These are phyloP conservation scores for Glycine latifolia DNA, from an alignment of 306 rosid genomes.

Conservation along the genomic window DNA sequence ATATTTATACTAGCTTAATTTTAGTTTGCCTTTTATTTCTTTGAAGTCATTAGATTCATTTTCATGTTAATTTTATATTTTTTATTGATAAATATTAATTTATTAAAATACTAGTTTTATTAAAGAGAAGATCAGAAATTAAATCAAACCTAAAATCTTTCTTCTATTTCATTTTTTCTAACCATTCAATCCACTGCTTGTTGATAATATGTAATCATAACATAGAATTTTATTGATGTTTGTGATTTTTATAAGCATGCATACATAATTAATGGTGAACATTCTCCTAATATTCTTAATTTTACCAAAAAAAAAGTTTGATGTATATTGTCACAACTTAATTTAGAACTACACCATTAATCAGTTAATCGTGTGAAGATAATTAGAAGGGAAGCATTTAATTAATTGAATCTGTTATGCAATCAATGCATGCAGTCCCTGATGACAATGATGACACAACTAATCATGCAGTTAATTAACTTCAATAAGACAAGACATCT, in stretches of 20 bases:
- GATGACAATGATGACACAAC: constrained; percentile 35
- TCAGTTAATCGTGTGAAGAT: background rate
- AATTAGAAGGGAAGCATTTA: background rate
- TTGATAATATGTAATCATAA: background rate
- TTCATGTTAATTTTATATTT: background rate
- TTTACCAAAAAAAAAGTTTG: background rate
- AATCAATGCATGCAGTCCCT: background rate
- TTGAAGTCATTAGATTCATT: background rate
- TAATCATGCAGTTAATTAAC: constrained; percentile 22
- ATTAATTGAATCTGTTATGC: background rate
- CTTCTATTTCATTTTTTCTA: no score
- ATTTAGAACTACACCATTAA: background rate
- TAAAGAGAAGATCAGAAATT: no score
- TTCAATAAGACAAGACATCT: constrained; percentile 12
- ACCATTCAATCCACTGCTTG: background rate
- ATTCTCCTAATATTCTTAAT: background rate
- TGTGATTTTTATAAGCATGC: no score
- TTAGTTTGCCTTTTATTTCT: background rate
- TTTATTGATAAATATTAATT: no score
- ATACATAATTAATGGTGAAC: background rate
- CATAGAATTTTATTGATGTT: no score
- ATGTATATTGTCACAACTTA: background rate
- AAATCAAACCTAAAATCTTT: no score
- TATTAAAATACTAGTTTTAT: no score
- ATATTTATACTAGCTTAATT: background rate